Conservation (phyloP, 176 grass and related monocot species). For the Lolium multiflorum region DNA sequence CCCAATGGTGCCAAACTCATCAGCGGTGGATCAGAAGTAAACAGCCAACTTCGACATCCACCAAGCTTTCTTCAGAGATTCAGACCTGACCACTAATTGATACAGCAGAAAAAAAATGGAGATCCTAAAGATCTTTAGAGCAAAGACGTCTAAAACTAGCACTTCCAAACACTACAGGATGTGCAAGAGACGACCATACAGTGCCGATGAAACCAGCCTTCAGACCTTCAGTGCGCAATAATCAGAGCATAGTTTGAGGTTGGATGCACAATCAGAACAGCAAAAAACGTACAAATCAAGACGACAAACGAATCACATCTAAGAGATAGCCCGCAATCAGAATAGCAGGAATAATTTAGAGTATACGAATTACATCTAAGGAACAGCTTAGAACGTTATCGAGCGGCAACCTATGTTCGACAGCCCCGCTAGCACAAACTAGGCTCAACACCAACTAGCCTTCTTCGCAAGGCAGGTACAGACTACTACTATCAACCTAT, state of each 20-base stretch:
- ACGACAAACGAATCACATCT: constrained; percentile 20
- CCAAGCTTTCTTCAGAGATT: not conserved
- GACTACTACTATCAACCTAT: constrained; percentile 16
- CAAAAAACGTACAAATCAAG: not conserved
- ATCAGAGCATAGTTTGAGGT: not conserved
- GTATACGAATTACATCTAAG: constrained; percentile 19
- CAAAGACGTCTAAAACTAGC: not conserved
- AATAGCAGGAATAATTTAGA: not conserved
- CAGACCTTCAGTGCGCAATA: not conserved
- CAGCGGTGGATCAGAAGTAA: not conserved
- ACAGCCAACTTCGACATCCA: not conserved
- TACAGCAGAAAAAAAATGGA: no score
- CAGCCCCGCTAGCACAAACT: constrained; percentile 10
- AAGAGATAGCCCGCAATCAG: not conserved
- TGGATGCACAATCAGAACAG: constrained; percentile 1
- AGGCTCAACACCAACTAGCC: constrained; percentile 7
- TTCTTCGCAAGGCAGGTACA: not conserved
- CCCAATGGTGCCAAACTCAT: not conserved
- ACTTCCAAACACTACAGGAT: not conserved
- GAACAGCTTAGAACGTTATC: constrained; percentile 5
- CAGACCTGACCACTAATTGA: not conserved
- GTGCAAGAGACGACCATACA: not conserved
- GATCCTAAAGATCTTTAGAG: not conserved
- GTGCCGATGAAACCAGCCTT: not conserved
- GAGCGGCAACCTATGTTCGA: constrained; percentile 1